Base-by-base conservation (phyloP, 2,329 filamentous ascomycete species). In the Emericellopsis cladophorae region DNA sequence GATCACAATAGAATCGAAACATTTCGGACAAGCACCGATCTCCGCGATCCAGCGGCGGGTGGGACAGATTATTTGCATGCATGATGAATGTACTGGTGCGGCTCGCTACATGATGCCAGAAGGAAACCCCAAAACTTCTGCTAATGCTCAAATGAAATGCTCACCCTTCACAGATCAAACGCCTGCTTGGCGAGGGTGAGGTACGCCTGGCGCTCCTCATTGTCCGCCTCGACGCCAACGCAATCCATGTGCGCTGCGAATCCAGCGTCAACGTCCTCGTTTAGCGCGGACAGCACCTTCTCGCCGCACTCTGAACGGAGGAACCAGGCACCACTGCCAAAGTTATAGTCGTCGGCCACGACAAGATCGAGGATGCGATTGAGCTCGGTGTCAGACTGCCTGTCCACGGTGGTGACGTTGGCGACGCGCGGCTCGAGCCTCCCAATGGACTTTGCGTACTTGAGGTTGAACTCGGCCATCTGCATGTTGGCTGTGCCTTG, bases 401-500 rank as follows among this genome's bases (percentile, higher is more conserved):
- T 51, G 38, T 60, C 53, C 33, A 49, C 47, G 0, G 49, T 44
- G 31, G 50, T 44, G 40, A 55, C 49, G 11, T 51, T 49, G 9
- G 58, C 51, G 33, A 61, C 55, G 44, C 62, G 42, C 21, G 47
- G 42, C 37, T 54, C 48, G 23, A 74, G 50, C 16, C 44, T 64
- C 2, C 57, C 48, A 40, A 75, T 54, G 9, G 53, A 57, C 42
- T 58, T 50, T n/a, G 69, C 72, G 51, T 74, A 76, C 44, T 57
- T 2, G 3, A 65, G 45, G 52, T 72, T 73, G 57, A 46, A 71
- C 2, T 42, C 34, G 29, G 58, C 46, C 58, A 59, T 59, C 52
- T 74, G 70, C 68, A 74, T 70, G 55, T 74, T 74, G 45, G 62
- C 64, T 2, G 84, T 88, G 21, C 84, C 84, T 56, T 89, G 81